Percentiles rank a stretch among this genome's conserved stretches.
phyloP scores from a whole-genome alignment of 2,329 filamentous ascomycete species.

The Neocatenulostroma microsporum region DNA sequence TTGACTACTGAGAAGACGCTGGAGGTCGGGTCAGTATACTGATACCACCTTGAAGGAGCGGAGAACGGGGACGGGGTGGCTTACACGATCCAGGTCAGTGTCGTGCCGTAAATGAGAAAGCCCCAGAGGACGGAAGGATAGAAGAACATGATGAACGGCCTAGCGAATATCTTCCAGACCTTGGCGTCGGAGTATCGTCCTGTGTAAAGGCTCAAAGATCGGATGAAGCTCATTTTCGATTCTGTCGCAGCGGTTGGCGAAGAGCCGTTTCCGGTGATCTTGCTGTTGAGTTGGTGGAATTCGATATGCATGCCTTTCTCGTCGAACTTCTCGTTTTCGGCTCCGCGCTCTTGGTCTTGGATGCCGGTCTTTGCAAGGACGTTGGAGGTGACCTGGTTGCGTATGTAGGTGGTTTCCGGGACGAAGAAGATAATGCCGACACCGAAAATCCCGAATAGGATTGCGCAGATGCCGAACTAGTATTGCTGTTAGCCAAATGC shows the following conservation, averaged over 20 bases:
- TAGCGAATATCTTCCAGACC: conserved; percentile 29
- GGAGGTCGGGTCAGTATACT: background rate
- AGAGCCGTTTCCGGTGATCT: conserved; percentile 15
- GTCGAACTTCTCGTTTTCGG: conserved; percentile 14
- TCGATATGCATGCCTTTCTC: conserved; percentile 14
- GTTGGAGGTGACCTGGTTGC: conserved; percentile 7
- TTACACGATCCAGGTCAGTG: conserved; percentile 42
- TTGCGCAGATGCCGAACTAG: conserved; percentile 35
- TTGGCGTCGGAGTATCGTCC: conserved; percentile 28
- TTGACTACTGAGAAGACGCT: conserved; percentile 42
- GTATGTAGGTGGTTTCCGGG: conserved; percentile 25
- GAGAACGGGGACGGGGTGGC: background rate
- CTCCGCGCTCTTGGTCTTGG: conserved; percentile 10
- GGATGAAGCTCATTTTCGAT: conserved; percentile 24
- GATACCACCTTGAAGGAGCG: background rate
- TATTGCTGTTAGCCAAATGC: too few relatives aligned
- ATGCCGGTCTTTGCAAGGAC: conserved; percentile 10
- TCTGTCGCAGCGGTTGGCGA: conserved; percentile 10
- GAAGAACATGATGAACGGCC: conserved; percentile 31
- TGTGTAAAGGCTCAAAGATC: conserved; percentile 24
- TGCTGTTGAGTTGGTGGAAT: conserved; percentile 6
- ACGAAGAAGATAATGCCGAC: conserved; percentile 26
- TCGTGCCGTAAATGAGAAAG: conserved; percentile 38
- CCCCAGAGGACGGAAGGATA: conserved; percentile 34
- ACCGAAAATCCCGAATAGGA: conserved; percentile 29